Evolutionary conservation across 2,329 filamentous ascomycete species (phyloP).

Genomic region (Cladosporium sp.): DNA sequence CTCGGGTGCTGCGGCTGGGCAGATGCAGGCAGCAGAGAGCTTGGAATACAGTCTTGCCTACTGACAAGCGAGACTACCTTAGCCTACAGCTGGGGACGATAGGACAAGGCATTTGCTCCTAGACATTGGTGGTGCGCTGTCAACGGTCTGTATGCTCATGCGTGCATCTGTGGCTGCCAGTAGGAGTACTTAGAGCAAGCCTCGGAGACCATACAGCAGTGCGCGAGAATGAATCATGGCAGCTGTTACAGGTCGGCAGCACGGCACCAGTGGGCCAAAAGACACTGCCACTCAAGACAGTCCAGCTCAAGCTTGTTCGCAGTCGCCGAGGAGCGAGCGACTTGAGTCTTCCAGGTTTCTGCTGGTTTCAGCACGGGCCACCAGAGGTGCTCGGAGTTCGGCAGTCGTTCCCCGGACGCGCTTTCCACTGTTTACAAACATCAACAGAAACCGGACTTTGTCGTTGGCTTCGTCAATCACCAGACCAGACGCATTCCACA

Average conservation of each 20-base stretch:
- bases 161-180: background rate
- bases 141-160: background rate
- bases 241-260: background rate
- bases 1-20: background rate
- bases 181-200: too few relatives aligned
- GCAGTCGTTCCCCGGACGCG: conserved; percentile 8
- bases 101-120: too few relatives aligned
- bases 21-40: background rate
- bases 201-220: background rate
- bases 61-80: too few relatives aligned
- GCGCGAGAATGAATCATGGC: background rate
- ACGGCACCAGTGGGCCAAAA: background rate
- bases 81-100: too few relatives aligned
- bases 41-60: too few relatives aligned
- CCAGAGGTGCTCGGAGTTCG: background rate
- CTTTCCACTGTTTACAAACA: conserved; percentile 11
- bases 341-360: background rate
- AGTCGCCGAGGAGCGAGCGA: background rate
- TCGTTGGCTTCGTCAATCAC: background rate
- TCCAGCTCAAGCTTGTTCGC: background rate
- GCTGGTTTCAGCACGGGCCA: background rate
- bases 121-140: too few relatives aligned
- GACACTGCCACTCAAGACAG: background rate
- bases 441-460: conserved; percentile 2
- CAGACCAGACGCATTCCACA: background rate